These are phyloP conservation scores for Naematelia encephala DNA, from an alignment of 768 basidiomycete genomes.

Conservation along the genomic window DNA sequence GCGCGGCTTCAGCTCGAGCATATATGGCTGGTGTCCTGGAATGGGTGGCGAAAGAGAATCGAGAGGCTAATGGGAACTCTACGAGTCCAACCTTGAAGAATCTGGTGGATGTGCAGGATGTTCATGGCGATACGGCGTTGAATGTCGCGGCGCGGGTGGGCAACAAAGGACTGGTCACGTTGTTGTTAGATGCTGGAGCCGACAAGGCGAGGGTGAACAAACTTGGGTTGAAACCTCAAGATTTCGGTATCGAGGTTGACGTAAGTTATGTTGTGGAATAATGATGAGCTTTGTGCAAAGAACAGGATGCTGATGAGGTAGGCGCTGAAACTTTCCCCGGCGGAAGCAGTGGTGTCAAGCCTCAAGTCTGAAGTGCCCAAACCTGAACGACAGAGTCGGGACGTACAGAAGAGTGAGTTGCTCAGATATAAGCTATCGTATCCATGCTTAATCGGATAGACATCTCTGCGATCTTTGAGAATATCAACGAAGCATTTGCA, in stretches of 20 bases:
- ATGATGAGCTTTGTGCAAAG: neutral
- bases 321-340: constrained; percentile 42
- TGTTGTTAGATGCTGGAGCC: constrained; percentile 86
- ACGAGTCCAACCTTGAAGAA: constrained; percentile 48
- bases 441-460: constrained; percentile 57
- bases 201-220: constrained; percentile 87
- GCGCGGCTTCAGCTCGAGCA: constrained; percentile 76
- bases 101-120: constrained; percentile 85
- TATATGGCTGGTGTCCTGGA: constrained; percentile 86
- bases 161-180: constrained; percentile 77
- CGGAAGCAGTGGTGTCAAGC: constrained; percentile 75
- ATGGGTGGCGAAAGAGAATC: constrained; percentile 62
- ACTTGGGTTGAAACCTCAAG: constrained; percentile 83
- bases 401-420: constrained; percentile 57
- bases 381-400: constrained; percentile 73
- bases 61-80: constrained; percentile 48
- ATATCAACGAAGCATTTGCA: constrained; percentile 72
- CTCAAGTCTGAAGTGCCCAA: constrained; percentile 69
- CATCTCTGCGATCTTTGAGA: constrained; percentile 79
- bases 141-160: constrained; percentile 94
- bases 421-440: neutral
- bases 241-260: constrained; percentile 91
- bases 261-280: constrained; percentile 53
- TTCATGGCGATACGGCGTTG: constrained; percentile 91
- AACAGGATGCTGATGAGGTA: no score